Conservation (phyloP, 805 yeast genomes). For the Lachancea waltii region DNA sequence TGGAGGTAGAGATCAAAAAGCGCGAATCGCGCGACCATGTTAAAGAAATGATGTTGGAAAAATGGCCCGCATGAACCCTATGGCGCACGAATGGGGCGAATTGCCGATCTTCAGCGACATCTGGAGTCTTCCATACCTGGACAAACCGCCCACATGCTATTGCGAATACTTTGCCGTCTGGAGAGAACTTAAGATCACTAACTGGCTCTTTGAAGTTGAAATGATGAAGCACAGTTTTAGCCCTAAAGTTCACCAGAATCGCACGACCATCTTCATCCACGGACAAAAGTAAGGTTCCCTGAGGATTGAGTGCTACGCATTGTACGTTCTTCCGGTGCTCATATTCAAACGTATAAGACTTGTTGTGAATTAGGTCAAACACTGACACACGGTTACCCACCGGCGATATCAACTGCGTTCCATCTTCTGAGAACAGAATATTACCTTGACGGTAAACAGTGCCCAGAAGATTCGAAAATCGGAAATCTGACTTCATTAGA, state of each 20-base stretch:
- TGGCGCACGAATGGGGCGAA: slow-evolving; percentile 94
- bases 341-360: slow-evolving; percentile 82
- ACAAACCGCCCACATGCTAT: slow-evolving; percentile 74
- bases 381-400: slow-evolving; percentile 91
- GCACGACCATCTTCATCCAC: slow-evolving; percentile 93
- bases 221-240: slow-evolving; percentile 84
- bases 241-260: slow-evolving; percentile 74
- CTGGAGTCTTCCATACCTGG: slow-evolving; percentile 93
- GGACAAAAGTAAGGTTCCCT: slow-evolving; percentile 70
- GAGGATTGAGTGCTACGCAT: slow-evolving; percentile 74
- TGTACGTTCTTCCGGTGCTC: slow-evolving; percentile 85
- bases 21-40: slow-evolving; percentile 91
- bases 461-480: slow-evolving; percentile 84
- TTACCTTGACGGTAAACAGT: slow-evolving; percentile 95
- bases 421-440: slow-evolving; percentile 77
- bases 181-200: slow-evolving; percentile 70
- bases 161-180: slow-evolving; percentile 84
- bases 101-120: slow-evolving; percentile 71
- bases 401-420: slow-evolving; percentile 75
- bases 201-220: slow-evolving; percentile 86
- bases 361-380: slow-evolving; percentile 78
- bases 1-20: slow-evolving; percentile 77
- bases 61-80: slow-evolving; percentile 89
- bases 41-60: slow-evolving; percentile 66
- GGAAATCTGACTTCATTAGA: slow-evolving; percentile 77